These are phyloP conservation scores for Solanum chilense DNA, from an alignment of 257 asterid species.

Conservation along the genomic window DNA sequence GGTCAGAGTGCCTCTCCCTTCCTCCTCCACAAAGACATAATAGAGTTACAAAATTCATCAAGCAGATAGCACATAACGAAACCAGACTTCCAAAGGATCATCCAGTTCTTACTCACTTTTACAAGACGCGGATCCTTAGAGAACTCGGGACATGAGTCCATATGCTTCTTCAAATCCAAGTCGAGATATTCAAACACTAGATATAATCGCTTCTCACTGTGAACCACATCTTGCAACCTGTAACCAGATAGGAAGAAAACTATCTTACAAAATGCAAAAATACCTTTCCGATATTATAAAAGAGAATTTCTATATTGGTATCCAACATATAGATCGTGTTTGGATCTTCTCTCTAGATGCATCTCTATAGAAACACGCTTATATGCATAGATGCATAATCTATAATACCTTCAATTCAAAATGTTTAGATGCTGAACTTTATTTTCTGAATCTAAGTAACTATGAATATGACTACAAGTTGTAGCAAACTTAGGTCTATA, in stretches of 20 bases:
- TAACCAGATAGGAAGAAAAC: background rate
- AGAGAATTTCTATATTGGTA: background rate
- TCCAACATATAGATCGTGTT: background rate
- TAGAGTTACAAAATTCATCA: background rate
- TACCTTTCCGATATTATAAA: background rate
- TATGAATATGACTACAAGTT: background rate
- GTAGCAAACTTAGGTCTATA: background rate
- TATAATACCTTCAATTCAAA: background rate
- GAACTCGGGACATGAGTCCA: conserved; percentile 94
- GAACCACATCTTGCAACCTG: conserved; percentile 98
- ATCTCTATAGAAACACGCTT: background rate
- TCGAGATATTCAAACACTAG: conserved; percentile 95
- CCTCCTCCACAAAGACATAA: background rate
- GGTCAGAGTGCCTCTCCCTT: background rate
- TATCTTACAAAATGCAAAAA: background rate
- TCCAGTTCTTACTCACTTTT: conserved; percentile 50
- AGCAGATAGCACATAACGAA: background rate
- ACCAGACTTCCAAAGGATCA: conserved; percentile 2
- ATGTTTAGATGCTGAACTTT: background rate
- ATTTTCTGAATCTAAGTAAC: background rate
- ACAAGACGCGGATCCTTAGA: conserved; percentile 64
- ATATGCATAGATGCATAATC: background rate
- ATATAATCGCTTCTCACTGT: conserved; percentile 82
- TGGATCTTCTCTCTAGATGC: background rate
- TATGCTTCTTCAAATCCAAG: conserved; percentile 94